Evolutionary conservation across 1,284 basidiomycete genomes (phyloP).

Genomic region (Tilletia walkeri): DNA sequence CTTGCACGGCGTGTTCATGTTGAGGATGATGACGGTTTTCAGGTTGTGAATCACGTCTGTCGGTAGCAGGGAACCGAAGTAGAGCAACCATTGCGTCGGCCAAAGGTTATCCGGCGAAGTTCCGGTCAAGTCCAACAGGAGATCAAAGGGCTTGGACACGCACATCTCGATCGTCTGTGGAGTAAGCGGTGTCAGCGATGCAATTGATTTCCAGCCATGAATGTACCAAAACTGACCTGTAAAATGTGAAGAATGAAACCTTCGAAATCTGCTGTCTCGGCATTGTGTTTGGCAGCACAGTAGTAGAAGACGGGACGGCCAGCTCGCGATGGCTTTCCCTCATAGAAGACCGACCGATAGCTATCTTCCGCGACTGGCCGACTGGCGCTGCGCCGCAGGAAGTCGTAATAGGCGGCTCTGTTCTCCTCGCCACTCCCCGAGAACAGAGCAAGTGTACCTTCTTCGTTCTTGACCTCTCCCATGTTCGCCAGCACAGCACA

Average conservation of each 20-base stretch:
- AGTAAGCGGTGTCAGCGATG: conserved; percentile 16
- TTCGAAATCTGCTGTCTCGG: conserved; percentile 81
- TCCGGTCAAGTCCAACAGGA: conserved; percentile 43
- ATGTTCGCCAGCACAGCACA: conserved; percentile 36
- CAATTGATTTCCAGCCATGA: background rate
- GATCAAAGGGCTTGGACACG: conserved; percentile 35
- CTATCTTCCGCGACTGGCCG: conserved; percentile 41
- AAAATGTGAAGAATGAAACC: conserved; percentile 63
- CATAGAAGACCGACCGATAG: conserved; percentile 41
- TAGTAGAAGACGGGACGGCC: conserved; percentile 59
- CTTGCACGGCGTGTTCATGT: conserved; percentile 39
- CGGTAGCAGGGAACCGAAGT: conserved; percentile 42
- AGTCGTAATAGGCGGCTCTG: conserved; percentile 32
- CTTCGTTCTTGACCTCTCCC: conserved; percentile 37
- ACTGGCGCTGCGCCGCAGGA: conserved; percentile 38
- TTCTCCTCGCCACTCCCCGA: conserved; percentile 19
- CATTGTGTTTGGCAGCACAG: conserved; percentile 64
- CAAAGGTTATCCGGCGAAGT: conserved; percentile 33
- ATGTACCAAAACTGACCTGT: conserved; percentile 21
- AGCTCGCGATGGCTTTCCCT: conserved; percentile 45
- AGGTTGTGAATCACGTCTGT: conserved; percentile 35
- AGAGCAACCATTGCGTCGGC: conserved; percentile 45
- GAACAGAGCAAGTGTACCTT: conserved; percentile 27
- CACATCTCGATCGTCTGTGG: conserved; percentile 29
- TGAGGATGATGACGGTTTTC: conserved; percentile 41